A percentile compares a stretch with the other conserved stretches of the same genome.
Evolutionary conservation across 495 filamentous ascomycete species (phyloP).

Genomic region (Neurospora sp.): DNA sequence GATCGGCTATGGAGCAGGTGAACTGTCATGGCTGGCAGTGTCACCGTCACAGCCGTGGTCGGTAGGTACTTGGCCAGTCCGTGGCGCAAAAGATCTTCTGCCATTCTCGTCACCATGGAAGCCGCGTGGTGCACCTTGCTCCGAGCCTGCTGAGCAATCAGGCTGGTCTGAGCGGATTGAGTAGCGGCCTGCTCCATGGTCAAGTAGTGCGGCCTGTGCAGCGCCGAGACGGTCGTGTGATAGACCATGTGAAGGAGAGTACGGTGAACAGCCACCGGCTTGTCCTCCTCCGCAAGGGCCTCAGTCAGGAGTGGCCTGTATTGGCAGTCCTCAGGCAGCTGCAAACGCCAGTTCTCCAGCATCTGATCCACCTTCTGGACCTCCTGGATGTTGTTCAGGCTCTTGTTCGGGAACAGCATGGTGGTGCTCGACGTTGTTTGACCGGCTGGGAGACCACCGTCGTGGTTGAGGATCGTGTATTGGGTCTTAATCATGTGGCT

Average conservation of each 20-base stretch:
- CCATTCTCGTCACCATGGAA: conserved; percentile 69
- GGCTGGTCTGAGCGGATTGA: conserved; percentile 32
- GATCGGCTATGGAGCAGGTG: conserved; percentile 85
- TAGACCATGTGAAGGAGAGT: conserved; percentile 83
- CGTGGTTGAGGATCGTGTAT: conserved; percentile 78
- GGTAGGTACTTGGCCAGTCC: conserved; percentile 70
- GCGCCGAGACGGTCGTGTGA: conserved; percentile 73
- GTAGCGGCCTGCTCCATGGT: conserved; percentile 46
- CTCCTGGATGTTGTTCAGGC: conserved; percentile 61
- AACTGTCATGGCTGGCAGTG: conserved; percentile 84
- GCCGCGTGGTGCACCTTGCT: conserved; percentile 71
- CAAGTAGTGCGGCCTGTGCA: conserved; percentile 81
- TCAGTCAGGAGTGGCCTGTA: conserved; percentile 41
- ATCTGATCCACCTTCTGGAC: conserved; percentile 65
- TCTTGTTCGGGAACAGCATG: conserved; percentile 84
- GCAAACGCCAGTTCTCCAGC: conserved; percentile 59
- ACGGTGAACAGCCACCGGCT: conserved; percentile 57
- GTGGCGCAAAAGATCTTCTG: conserved; percentile 55
- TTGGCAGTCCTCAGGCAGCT: conserved; percentile 57
- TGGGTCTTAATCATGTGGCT: conserved; percentile 75
- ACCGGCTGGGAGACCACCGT: conserved; percentile 47
- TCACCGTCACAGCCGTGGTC: conserved; percentile 79
- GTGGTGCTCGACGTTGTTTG: conserved; percentile 60
- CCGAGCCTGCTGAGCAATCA: conserved; percentile 64
- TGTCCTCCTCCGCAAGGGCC: conserved; percentile 32